Conservation (phyloP, 805 yeast genomes). For the Pichia kluyveri region DNA sequence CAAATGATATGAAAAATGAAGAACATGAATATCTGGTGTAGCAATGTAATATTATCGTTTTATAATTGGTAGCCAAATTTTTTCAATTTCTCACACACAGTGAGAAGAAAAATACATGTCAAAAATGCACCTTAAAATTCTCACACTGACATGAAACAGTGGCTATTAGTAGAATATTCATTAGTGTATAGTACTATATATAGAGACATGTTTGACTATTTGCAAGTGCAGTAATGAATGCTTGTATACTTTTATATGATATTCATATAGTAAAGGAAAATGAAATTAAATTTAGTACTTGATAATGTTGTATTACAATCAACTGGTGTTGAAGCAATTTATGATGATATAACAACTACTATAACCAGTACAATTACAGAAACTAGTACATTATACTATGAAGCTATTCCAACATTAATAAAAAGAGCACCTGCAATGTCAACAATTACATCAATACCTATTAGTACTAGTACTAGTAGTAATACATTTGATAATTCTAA, state of each 20-base stretch:
- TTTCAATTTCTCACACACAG: too few species aligned
- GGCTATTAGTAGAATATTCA: too few species aligned
- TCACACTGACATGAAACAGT: neutral
- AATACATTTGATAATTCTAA: too few species aligned
- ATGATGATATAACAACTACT: neutral
- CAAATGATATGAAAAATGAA: slow-evolving; percentile 3
- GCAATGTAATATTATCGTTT: neutral
- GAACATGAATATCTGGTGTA: too few species aligned
- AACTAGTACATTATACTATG: neutral
- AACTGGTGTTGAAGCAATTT: neutral
- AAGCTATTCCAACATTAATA: slow-evolving; percentile 10
- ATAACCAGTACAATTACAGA: slow-evolving; percentile 1
- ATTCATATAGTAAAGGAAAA: neutral
- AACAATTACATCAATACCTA: neutral
- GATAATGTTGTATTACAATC: neutral
- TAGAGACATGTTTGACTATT: too few species aligned
- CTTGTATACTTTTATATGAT: too few species aligned
- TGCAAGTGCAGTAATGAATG: too few species aligned
- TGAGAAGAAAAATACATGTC: neutral
- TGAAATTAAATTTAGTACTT: neutral
- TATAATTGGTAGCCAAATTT: neutral
- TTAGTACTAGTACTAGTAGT: too few species aligned
- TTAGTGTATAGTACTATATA: too few species aligned
- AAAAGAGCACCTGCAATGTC: slow-evolving; percentile 10
- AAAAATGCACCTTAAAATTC: neutral